phyloP scores from a whole-genome alignment of 2,329 filamentous ascomycete genomes.

The Claviceps capensis region DNA sequence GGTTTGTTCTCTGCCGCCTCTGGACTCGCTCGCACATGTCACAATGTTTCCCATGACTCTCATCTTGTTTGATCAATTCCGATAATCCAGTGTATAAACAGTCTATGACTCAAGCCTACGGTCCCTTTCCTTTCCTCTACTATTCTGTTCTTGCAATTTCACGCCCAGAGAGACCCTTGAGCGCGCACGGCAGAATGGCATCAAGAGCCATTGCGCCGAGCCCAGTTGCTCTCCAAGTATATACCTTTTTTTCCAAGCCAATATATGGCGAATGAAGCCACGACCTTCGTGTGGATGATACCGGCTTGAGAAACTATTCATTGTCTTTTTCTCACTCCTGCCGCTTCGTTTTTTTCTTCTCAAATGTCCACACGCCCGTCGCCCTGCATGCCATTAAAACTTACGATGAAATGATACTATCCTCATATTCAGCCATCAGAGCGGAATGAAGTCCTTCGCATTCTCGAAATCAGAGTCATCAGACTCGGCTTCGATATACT shows the following conservation, averaged over 20 bases:
- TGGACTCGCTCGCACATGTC: too few relatives aligned
- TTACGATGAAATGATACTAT: background rate
- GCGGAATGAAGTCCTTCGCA: conserved; percentile 44
- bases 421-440: conserved; percentile 11
- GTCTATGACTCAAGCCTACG: background rate
- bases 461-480: conserved; percentile 42
- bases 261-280: background rate
- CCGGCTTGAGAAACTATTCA: background rate
- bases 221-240: background rate
- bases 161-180: background rate
- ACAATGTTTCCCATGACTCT: too few relatives aligned
- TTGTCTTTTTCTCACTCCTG: background rate
- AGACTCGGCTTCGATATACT: conserved; percentile 45
- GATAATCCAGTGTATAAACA: too few relatives aligned
- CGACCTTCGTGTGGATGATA: background rate
- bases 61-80: too few relatives aligned
- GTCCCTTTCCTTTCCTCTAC: background rate
- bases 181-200: background rate
- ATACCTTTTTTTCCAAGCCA: background rate
- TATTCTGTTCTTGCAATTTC: background rate
- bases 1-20: too few relatives aligned
- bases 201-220: background rate
- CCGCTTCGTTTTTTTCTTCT: background rate
- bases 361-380: background rate
- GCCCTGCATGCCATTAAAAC: background rate